A percentile compares a stretch with the other conserved stretches of the same genome.
These are phyloP conservation scores for Phytophthora hibernalis DNA, from an alignment of 352 stramenopile genomes.

Conservation along the genomic window DNA sequence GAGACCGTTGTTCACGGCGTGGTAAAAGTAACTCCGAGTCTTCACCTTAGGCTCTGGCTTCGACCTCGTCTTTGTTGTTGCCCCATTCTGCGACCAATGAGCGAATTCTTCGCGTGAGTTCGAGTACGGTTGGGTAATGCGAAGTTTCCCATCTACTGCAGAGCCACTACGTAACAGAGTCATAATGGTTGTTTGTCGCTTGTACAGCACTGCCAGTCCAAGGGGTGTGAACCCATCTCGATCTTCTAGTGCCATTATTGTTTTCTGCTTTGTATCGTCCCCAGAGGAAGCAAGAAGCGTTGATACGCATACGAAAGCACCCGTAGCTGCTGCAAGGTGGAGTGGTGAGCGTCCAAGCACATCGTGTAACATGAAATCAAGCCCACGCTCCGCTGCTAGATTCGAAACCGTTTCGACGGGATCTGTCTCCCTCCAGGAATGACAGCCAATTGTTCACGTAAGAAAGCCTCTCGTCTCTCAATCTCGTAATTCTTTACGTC, in stretches of 20 bases:
- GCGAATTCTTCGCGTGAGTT: conserved; percentile 12
- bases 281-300: conserved; percentile 53
- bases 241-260: conserved; percentile 49
- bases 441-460: conserved; percentile 38
- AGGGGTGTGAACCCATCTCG: conserved; percentile 61
- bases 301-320: conserved; percentile 78
- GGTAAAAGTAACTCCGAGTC: conserved; percentile 75
- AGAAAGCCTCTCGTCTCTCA: conserved; percentile 57
- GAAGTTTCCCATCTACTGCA: conserved; percentile 59
- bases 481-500: conserved; percentile 41
- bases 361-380: conserved; percentile 53
- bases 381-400: conserved; percentile 53
- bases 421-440: conserved; percentile 62
- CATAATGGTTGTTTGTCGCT: conserved; percentile 80
- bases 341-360: conserved; percentile 62
- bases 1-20: conserved; percentile 72
- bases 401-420: conserved; percentile 84
- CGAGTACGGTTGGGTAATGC: conserved; percentile 18
- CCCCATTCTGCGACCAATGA: conserved; percentile 6
- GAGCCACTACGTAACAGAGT: conserved; percentile 73
- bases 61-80: conserved; percentile 2
- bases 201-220: conserved; percentile 58
- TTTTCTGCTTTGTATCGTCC: conserved; percentile 30
- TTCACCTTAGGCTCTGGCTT: conserved; percentile 29
- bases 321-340: conserved; percentile 74